Conservation (phyloP, 441 rosid species). For the Gossypium lobatum region DNA sequence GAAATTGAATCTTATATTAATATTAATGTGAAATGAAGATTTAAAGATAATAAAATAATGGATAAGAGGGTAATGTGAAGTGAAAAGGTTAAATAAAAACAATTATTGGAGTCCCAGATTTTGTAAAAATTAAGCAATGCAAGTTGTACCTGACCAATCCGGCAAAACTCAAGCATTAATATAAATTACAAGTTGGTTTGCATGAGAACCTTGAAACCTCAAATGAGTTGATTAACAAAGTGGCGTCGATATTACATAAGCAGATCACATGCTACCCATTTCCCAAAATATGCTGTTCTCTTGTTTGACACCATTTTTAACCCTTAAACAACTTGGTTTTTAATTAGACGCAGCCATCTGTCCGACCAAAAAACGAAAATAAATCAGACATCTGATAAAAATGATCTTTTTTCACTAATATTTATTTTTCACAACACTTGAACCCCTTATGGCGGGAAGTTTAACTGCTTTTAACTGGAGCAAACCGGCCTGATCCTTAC, state of each 20-base stretch:
- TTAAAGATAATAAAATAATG: no score
- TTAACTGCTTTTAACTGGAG: neutral
- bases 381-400: neutral
- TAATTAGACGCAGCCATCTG: neutral
- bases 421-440: neutral
- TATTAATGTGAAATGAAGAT: no score
- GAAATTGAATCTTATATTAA: no score
- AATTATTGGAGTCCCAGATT: neutral
- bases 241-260: neutral
- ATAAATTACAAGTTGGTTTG: neutral
- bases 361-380: no score
- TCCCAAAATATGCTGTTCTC: slow-evolving; percentile 12
- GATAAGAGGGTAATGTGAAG: no score
- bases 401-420: neutral
- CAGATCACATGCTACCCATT: slow-evolving; percentile 11
- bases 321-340: neutral
- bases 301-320: slow-evolving; percentile 11
- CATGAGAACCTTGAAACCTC: neutral
- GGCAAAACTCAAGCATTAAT: neutral
- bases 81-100: no score
- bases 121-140: neutral
- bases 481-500: neutral
- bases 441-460: slow-evolving; percentile 1
- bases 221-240: neutral
- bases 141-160: neutral